Percentiles rank a stretch among this genome's conserved stretches.
These are phyloP conservation scores for Strigomonas culicis DNA, from an alignment of 208 protist species.

Conservation along the genomic window DNA sequence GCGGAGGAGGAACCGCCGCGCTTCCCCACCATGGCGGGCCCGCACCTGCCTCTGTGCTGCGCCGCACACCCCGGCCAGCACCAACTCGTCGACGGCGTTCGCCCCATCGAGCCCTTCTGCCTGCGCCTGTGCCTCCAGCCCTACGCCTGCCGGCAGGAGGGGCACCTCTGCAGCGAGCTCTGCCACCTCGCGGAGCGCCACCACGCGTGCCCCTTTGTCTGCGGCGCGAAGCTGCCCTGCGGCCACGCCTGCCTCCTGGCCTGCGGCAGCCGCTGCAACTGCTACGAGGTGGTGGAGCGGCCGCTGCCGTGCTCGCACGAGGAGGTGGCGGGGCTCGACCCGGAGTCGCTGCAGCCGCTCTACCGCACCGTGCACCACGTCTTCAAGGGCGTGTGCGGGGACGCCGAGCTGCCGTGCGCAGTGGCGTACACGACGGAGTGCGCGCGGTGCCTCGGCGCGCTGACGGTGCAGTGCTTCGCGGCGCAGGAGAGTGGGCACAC, in stretches of 20 bases:
- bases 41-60: conserved; percentile 74
- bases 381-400: conserved; percentile 77
- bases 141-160: conserved; percentile 47
- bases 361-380: conserved; percentile 70
- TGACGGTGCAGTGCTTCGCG: conserved; percentile 68
- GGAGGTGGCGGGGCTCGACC: conserved; percentile 65
- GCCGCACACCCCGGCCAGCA: conserved; percentile 62
- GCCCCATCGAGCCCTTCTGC: conserved; percentile 40
- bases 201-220: conserved; percentile 55
- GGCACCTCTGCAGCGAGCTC: conserved; percentile 53
- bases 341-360: conserved; percentile 59
- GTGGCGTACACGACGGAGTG: conserved; percentile 80
- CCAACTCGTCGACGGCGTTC: conserved; percentile 57
- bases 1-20: conserved; percentile 8
- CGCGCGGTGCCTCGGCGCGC: conserved; percentile 53
- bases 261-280: conserved; percentile 72
- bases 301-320: conserved; percentile 64
- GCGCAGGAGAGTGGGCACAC: conserved; percentile 53
- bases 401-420: conserved; percentile 56
- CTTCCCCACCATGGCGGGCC: conserved; percentile 62
- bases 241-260: conserved; percentile 66
- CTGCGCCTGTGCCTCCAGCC: conserved; percentile 50
- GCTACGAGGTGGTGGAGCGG: conserved; percentile 66
- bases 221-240: conserved; percentile 49
- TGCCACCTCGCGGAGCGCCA: conserved; percentile 64